Base-by-base conservation (phyloP, 2,329 filamentous ascomycete genomes). In the Pyrenophora teres region DNA sequence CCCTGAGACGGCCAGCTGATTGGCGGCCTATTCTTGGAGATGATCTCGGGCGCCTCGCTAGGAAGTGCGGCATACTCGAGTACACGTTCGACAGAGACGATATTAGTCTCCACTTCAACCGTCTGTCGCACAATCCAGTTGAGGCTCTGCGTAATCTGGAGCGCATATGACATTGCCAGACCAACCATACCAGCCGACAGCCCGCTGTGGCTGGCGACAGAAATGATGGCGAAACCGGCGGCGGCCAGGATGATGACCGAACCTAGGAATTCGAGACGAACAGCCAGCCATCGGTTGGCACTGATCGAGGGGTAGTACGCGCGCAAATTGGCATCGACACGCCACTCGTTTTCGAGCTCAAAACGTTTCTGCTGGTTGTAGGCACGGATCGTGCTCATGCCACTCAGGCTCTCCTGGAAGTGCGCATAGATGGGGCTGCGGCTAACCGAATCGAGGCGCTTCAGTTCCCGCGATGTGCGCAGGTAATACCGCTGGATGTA, bases 61-160 rank as follows among this genome's bases (percentile, higher is more conserved):
- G 93, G 92, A 57, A 99, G 82, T 43, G 84, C 83, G 51, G 93
- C 90, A 76, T 99, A 99, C 75, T 99, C 95, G 42, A 99, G 86
- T 40, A 99, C 92, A 69, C 94, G 89, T 81, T 99, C 94, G 32
- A 99, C 94, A 8, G 93, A 96, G 39, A 99, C 93, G 68, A 99
- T 99, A 76, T 99, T 99, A n/a, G 93, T 97, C 80, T 99, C 95
- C n/a, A 99, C 94, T 75, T 99, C 95, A 30, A 99, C 94, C 0
- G 92, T 97, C 77, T 99, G 94, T 52, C 95, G 87, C 44, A 99
- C 94, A 68, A 99, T 97, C 94, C 94, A 99, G 79, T 97, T 99
- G 67, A 99, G 83, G 31, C 92, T 96, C 62, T 93, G 90, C 1
- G 94, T 99, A 69, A 99, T 97, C 77, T 97, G 91, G 58, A 99